phyloP scores from a whole-genome alignment of 2,329 filamentous ascomycete genomes.

The Hirsutella thompsonii region DNA sequence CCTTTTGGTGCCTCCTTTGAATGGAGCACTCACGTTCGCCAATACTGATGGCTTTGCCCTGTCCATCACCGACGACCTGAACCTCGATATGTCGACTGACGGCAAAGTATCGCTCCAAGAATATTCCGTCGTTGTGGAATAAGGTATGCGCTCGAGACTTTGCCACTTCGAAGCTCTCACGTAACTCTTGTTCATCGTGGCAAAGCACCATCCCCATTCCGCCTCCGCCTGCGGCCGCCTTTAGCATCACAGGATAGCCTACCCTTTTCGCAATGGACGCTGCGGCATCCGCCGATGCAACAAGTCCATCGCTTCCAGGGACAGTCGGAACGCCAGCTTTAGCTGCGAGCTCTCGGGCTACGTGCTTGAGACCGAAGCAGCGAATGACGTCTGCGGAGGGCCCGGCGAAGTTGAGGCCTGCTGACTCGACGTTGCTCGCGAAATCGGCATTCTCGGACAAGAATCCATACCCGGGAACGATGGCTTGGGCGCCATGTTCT shows the following conservation, averaged over 20 bases:
- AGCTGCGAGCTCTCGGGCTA: constrained; percentile 37
- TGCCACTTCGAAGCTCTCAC: constrained; percentile 36
- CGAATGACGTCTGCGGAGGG: constrained; percentile 37
- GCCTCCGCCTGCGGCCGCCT: constrained; percentile 48
- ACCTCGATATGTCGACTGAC: constrained; percentile 52
- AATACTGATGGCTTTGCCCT: constrained; percentile 35
- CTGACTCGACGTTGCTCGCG: constrained; percentile 32
- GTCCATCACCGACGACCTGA: constrained; percentile 50
- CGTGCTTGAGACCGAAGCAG: constrained; percentile 36
- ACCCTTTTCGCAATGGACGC: constrained; percentile 25
- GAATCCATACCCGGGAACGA: constrained; percentile 24
- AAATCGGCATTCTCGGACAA: constrained; percentile 30
- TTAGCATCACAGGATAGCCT: constrained; percentile 35
- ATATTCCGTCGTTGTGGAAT: constrained; percentile 48
- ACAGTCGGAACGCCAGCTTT: constrained; percentile 29
- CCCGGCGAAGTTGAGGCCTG: constrained; percentile 43
- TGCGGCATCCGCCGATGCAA: constrained; percentile 31
- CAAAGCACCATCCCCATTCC: constrained; percentile 52
- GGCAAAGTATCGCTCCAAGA: constrained; percentile 50
- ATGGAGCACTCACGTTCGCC: constrained; percentile 57
- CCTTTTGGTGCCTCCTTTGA: constrained; percentile 56
- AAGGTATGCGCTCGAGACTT: constrained; percentile 40
- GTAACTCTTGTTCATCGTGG: constrained; percentile 33
- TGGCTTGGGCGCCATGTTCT: constrained; percentile 32
- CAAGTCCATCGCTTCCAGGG: constrained; percentile 17